Percentiles rank a stretch among this genome's conserved stretches.
phyloP scores from a whole-genome alignment of 2,329 filamentous ascomycete species.

The Penicillium decumbens region DNA sequence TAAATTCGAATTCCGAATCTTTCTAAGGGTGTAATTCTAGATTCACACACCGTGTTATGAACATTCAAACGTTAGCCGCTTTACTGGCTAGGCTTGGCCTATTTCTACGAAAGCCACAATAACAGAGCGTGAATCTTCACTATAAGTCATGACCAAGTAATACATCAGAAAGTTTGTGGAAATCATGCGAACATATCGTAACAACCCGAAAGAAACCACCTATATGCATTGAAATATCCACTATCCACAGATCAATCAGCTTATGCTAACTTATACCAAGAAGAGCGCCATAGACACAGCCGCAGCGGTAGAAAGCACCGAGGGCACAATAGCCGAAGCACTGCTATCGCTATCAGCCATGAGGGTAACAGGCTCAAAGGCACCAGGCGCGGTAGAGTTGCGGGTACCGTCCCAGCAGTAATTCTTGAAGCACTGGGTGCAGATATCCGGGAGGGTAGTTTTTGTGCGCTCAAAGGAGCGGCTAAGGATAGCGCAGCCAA shows the following conservation, averaged over 20 bases:
- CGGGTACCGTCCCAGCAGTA: conserved; percentile 94
- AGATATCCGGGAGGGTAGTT: conserved; percentile 65
- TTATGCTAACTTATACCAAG: conserved; percentile 5
- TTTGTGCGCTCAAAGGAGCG: conserved; percentile 69
- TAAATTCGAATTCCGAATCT: no score
- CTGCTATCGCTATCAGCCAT: conserved; percentile 6
- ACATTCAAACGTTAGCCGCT: no score
- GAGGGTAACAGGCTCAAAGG: conserved; percentile 41
- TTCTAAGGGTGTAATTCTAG: no score
- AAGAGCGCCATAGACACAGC: conserved; percentile 12
- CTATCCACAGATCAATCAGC: background rate
- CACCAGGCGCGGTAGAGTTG: conserved; percentile 36
- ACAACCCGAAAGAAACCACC: background rate
- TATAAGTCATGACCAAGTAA: no score
- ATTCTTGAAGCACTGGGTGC: conserved; percentile 66
- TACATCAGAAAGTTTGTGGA: background rate
- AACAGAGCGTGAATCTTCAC: no score
- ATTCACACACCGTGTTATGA: no score
- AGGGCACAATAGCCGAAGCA: conserved; percentile 9
- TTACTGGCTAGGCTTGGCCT: no score
- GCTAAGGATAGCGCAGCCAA: conserved; percentile 79
- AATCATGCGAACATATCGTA: background rate
- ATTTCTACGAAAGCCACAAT: no score
- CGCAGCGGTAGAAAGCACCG: conserved; percentile 11
- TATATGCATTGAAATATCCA: background rate